These are phyloP conservation scores for Crassisporium funariophilum DNA, from an alignment of 768 basidiomycete species.

Conservation along the genomic window DNA sequence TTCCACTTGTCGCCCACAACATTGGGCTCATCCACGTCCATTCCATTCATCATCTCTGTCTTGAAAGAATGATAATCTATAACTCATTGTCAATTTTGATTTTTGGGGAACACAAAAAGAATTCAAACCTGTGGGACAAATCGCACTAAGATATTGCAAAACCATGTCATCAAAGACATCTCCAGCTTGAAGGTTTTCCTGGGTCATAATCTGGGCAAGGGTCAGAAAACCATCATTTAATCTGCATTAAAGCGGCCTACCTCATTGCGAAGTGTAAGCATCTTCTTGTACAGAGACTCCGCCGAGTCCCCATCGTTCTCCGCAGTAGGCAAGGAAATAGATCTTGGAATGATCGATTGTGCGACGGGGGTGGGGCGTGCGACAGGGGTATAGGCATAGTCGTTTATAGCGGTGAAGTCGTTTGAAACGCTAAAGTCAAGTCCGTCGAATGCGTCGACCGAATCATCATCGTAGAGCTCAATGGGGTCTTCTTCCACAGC, in stretches of 20 bases:
- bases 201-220: conserved; percentile 29
- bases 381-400: neutral
- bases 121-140: conserved; percentile 42
- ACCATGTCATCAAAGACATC: conserved; percentile 38
- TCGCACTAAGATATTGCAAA: conserved; percentile 38
- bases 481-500: conserved; percentile 35
- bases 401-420: neutral
- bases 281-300: conserved; percentile 25
- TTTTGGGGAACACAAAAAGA: neutral
- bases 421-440: no score
- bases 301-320: conserved; percentile 20
- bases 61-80: conserved; percentile 41
- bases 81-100: neutral
- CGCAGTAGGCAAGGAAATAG: conserved; percentile 5
- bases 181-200: conserved; percentile 24
- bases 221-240: conserved; percentile 1
- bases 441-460: conserved; percentile 18
- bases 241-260: conserved; percentile 17
- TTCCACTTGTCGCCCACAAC: conserved; percentile 34
- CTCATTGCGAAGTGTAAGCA: conserved; percentile 26
- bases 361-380: no score
- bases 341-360: neutral
- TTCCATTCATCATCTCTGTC: conserved; percentile 38
- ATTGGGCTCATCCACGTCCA: conserved; percentile 27
- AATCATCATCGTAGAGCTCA: conserved; percentile 29